A percentile compares a stretch with the other conserved stretches of the same genome.
Conservation (phyloP, 352 stramenopile species). For the Globisporangium lucens region DNA sequence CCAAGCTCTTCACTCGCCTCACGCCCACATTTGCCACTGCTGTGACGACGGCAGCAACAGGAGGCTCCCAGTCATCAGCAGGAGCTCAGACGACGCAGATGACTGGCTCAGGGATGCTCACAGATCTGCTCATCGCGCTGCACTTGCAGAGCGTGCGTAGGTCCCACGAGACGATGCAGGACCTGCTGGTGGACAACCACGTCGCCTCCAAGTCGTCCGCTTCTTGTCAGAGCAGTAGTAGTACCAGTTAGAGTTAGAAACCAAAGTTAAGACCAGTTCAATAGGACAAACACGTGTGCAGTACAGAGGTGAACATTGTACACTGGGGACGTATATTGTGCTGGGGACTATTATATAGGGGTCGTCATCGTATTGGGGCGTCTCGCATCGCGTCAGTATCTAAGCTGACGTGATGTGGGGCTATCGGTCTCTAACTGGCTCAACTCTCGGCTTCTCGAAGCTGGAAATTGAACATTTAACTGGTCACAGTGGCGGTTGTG, state of each 20-base stretch:
- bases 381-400: not conserved
- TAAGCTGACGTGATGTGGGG: not conserved
- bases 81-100: not conserved
- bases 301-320: not conserved
- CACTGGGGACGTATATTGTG: conserved; percentile 1
- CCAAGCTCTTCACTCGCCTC: conserved; percentile 5
- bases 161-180: conserved; percentile 10
- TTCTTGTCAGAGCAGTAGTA: not conserved
- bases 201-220: not conserved
- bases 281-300: not conserved
- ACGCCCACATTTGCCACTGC: not conserved
- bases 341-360: conserved; percentile 10
- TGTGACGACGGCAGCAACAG: not conserved
- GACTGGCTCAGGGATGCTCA: not conserved
- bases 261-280: not conserved
- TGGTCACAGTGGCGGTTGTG: not conserved
- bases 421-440: not conserved
- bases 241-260: not conserved
- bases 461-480: not conserved
- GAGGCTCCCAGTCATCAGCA: not conserved
- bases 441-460: not conserved
- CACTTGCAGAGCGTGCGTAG: conserved; percentile 8
- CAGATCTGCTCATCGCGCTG: conserved; percentile 12
- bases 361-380: not conserved
- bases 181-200: conserved; percentile 1